Conservation (phyloP, 805 yeast species). For the Metschnikowia kunwiensis region DNA sequence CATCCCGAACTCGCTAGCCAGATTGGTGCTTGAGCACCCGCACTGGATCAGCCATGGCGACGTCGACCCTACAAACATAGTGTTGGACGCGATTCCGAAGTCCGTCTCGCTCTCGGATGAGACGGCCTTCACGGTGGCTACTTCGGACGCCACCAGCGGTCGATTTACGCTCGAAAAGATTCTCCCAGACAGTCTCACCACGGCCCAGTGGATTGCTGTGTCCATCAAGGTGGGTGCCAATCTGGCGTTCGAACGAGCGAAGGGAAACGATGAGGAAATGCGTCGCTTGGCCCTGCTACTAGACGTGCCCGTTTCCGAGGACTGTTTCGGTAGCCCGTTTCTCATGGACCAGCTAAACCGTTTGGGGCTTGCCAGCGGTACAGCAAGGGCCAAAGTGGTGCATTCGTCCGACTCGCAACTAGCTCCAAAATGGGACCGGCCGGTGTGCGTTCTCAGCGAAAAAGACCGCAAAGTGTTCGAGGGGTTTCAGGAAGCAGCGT, state of each 20-base stretch:
- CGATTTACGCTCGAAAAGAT: neutral
- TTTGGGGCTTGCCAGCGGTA: neutral
- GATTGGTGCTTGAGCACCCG: conserved; percentile 4
- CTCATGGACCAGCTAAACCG: conserved; percentile 2
- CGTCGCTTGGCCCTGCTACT: neutral
- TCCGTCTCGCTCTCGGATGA: conserved; percentile 7
- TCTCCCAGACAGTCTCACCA: conserved; percentile 1
- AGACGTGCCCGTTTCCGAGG: neutral
- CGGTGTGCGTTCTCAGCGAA: conserved; percentile 1
- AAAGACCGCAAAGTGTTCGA: neutral
- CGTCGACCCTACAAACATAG: conserved; percentile 6
- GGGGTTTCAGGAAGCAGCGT: conserved; percentile 1
- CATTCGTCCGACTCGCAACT: neutral
- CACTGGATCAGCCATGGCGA: conserved; percentile 8
- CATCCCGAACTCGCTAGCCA: conserved; percentile 7
- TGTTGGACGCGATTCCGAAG: conserved; percentile 3
- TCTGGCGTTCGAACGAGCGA: conserved; percentile 2
- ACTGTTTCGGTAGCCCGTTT: conserved; percentile 4
- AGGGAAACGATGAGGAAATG: neutral
- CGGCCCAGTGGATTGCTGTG: conserved; percentile 8
- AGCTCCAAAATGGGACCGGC: neutral
- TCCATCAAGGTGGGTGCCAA: conserved; percentile 6
- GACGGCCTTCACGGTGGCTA: conserved; percentile 5
- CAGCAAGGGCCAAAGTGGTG: conserved; percentile 1
- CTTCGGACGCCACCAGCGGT: conserved; percentile 2